A percentile compares a stretch with the other conserved stretches of the same genome.
Evolutionary conservation across 2,329 filamentous ascomycete genomes (phyloP).

Genomic region (Apiospora arundinis): DNA sequence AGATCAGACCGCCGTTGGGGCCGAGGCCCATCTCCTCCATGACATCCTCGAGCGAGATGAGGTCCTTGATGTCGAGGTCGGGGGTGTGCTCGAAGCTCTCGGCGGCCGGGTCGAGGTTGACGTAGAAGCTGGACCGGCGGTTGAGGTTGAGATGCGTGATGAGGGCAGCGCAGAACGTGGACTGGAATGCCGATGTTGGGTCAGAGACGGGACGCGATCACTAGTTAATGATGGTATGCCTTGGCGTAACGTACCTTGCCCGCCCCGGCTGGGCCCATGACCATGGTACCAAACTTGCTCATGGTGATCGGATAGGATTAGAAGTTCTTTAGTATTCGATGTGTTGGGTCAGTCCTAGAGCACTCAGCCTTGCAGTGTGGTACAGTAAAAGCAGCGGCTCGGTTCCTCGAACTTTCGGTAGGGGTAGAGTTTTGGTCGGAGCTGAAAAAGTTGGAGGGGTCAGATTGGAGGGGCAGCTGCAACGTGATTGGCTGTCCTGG

Average conservation of each 20-base stretch:
- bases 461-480: constrained; percentile 2
- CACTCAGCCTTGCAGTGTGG: constrained; percentile 1
- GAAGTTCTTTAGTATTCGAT: neutral
- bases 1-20: constrained; percentile 76
- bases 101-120: constrained; percentile 97
- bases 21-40: constrained; percentile 76
- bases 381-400: neutral
- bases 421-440: neutral
- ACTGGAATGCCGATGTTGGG: constrained; percentile 54
- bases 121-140: constrained; percentile 93
- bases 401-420: neutral
- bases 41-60: constrained; percentile 85
- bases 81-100: constrained; percentile 90
- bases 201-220: neutral
- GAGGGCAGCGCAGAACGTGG: constrained; percentile 91
- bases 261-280: constrained; percentile 95
- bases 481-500: constrained; percentile 5
- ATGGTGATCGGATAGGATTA: constrained; percentile 51
- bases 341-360: neutral
- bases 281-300: constrained; percentile 93
- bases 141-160: constrained; percentile 92
- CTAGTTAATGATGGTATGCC: constrained; percentile 21
- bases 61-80: constrained; percentile 84
- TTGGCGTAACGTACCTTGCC: constrained; percentile 70
- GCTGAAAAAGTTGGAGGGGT: constrained; percentile 9